phyloP scores from a whole-genome alignment of 805 yeast species.

The Metschnikowia henanensis region DNA sequence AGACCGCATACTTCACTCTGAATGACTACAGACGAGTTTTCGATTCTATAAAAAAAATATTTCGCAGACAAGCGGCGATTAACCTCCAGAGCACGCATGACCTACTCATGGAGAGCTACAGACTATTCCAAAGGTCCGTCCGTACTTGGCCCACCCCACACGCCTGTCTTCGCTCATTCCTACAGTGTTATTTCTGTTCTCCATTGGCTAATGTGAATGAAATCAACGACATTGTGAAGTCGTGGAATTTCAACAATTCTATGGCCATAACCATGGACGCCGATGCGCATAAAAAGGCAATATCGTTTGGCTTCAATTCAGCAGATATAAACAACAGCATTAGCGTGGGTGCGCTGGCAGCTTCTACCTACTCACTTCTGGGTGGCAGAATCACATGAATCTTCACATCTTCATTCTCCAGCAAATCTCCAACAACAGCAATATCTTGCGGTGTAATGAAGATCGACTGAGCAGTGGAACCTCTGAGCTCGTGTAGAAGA shows the following conservation, averaged over 20 bases:
- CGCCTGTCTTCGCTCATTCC: conserved; percentile 10
- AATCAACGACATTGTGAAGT: neutral
- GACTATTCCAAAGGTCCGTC: conserved; percentile 3
- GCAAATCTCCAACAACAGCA: conserved; percentile 59
- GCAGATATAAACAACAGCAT: neutral
- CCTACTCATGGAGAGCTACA: conserved; percentile 2
- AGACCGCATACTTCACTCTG: neutral
- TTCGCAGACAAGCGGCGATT: neutral
- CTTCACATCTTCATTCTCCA: conserved; percentile 49
- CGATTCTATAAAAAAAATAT: conserved; percentile 3
- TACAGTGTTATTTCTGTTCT: conserved; percentile 11
- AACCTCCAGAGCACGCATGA: neutral
- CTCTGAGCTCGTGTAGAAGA: conserved; percentile 65
- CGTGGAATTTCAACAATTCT: neutral
- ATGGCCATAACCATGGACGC: neutral
- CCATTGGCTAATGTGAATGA: conserved; percentile 9
- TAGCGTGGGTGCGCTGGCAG: neutral
- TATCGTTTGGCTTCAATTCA: neutral
- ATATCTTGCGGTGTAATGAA: conserved; percentile 95
- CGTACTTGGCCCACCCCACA: neutral
- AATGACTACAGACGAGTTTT: conserved; percentile 12
- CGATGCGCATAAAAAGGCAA: conserved; percentile 1
- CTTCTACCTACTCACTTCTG: conserved; percentile 20
- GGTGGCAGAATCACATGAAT: conserved; percentile 60
- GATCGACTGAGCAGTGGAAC: conserved; percentile 76